Conservation (phyloP, 495 filamentous ascomycete genomes). For the Alectoria sarmentosa region DNA sequence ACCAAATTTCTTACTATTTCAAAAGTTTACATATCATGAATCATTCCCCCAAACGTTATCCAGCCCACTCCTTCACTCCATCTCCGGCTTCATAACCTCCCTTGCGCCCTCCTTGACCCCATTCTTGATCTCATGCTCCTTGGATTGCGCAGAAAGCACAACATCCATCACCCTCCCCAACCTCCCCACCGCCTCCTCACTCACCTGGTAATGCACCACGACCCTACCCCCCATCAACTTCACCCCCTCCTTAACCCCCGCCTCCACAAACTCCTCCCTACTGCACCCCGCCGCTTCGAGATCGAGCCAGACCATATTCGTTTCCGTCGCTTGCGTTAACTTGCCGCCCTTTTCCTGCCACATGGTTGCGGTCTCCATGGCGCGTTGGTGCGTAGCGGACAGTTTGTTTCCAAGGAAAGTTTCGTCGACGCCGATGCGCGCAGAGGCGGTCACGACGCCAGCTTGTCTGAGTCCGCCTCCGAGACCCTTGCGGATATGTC, state of each 20-base stretch:
- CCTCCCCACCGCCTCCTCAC: conserved; percentile 21
- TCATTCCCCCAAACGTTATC: background rate
- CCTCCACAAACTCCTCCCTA: conserved; percentile 21
- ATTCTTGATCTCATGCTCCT: background rate
- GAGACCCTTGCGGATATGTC: conserved; percentile 77
- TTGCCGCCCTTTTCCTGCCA: conserved; percentile 54
- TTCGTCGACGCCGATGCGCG: conserved; percentile 43
- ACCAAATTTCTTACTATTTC: too few relatives aligned
- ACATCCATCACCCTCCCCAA: conserved; percentile 26
- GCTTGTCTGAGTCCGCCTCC: conserved; percentile 78
- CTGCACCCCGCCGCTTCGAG: conserved; percentile 40
- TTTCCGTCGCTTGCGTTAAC: conserved; percentile 48
- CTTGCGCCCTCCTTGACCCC: conserved; percentile 17
- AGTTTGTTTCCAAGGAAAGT: conserved; percentile 59
- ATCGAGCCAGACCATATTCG: conserved; percentile 94
- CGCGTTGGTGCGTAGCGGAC: conserved; percentile 51
- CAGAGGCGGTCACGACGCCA: conserved; percentile 42
- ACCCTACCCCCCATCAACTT: conserved; percentile 24
- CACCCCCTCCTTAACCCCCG: conserved; percentile 22
- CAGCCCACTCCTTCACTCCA: conserved; percentile 6
- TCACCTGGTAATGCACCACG: conserved; percentile 26
- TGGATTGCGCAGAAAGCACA: conserved; percentile 2
- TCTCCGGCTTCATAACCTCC: conserved; percentile 11
- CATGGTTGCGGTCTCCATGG: conserved; percentile 53
- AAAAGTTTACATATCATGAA: too few relatives aligned